Conservation (phyloP, 2,329 filamentous ascomycete genomes). For the Fusarium anguioides region DNA sequence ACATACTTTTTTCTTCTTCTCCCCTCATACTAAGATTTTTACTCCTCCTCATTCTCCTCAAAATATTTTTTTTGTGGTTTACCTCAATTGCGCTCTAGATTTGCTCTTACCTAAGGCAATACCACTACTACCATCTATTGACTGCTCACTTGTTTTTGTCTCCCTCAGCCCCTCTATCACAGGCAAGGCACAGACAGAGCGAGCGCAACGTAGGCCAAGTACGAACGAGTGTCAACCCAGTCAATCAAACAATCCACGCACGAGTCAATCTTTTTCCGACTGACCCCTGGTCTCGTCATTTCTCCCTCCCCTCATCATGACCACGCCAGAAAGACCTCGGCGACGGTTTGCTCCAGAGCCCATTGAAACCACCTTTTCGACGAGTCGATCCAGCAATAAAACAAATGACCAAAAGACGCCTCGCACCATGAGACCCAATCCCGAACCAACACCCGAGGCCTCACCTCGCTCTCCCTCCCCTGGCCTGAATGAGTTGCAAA, state of each 20-base stretch:
- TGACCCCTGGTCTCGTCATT: constrained; percentile 46
- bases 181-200: constrained; percentile 9
- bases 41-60: background rate
- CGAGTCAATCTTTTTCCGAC: constrained; percentile 36
- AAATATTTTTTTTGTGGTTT: background rate
- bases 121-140: background rate
- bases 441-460: constrained; percentile 67
- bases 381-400: constrained; percentile 60
- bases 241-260: constrained; percentile 11
- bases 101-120: background rate
- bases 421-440: constrained; percentile 59
- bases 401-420: constrained; percentile 39
- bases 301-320: constrained; percentile 53
- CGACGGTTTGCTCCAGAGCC: constrained; percentile 75
- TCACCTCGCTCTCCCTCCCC: constrained; percentile 63
- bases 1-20: background rate
- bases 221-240: constrained; percentile 32
- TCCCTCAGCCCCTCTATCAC: constrained; percentile 41
- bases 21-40: background rate
- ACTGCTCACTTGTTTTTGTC: constrained; percentile 39
- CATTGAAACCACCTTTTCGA: constrained; percentile 76
- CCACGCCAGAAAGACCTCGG: constrained; percentile 56
- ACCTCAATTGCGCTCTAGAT: constrained; percentile 3
- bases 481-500: constrained; percentile 53
- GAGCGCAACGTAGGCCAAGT: constrained; percentile 32